Conservation (phyloP, 164 flowering plant genomes). For the Nymphaea thermarum region DNA sequence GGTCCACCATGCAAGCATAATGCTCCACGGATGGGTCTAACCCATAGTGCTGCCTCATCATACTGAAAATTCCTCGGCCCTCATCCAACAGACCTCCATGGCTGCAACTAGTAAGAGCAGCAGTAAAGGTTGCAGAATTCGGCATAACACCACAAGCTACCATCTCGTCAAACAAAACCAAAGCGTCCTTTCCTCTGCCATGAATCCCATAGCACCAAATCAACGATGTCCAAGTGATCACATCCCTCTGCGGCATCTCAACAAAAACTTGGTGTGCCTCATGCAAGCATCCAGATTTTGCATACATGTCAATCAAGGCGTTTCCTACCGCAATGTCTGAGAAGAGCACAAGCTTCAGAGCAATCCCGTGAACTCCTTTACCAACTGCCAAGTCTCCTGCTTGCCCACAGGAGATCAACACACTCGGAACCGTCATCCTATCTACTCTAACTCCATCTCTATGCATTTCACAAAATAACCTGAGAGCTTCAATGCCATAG, state of each 20-base stretch:
- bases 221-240: constrained; percentile 43
- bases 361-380: constrained; percentile 28
- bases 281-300: constrained; percentile 21
- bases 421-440: constrained; percentile 20
- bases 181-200: constrained; percentile 43
- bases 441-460: constrained; percentile 15
- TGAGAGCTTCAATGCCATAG: constrained; percentile 13
- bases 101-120: constrained; percentile 45
- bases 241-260: constrained; percentile 21
- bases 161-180: constrained; percentile 37
- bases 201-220: constrained; percentile 47
- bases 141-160: constrained; percentile 23
- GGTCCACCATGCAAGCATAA: constrained; percentile 56
- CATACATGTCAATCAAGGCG: constrained; percentile 33
- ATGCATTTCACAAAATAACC: constrained; percentile 18
- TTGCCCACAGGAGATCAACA: constrained; percentile 27
- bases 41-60: constrained; percentile 24
- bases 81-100: constrained; percentile 40
- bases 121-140: constrained; percentile 37
- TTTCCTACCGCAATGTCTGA: constrained; percentile 27
- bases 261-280: constrained; percentile 29
- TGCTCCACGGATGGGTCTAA: constrained; percentile 33
- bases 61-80: constrained; percentile 32
- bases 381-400: constrained; percentile 30
- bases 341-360: constrained; percentile 14